Conservation (phyloP, 2,329 filamentous ascomycete species). For the Aureobasidium leucospermi region DNA sequence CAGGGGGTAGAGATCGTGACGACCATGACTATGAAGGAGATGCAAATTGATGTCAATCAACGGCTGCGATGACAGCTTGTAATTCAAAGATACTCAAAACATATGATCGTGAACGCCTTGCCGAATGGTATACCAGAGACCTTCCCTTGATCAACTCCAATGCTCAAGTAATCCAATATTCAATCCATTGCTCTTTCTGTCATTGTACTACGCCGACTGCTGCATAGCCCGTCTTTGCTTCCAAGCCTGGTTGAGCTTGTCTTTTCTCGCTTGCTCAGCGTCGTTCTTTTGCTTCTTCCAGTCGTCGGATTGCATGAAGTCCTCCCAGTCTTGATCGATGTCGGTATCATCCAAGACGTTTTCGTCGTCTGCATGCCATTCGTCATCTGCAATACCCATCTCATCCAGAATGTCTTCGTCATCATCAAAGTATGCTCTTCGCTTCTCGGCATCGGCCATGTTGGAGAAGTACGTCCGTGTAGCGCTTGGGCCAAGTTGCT, state of each 20-base stretch:
- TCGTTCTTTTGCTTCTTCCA: conserved; percentile 5
- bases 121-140: background rate
- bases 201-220: background rate
- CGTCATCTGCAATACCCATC: conserved; percentile 5
- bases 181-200: background rate
- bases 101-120: background rate
- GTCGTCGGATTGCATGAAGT: conserved; percentile 3
- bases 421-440: conserved; percentile 1
- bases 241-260: conserved; percentile 1
- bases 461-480: background rate
- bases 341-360: background rate
- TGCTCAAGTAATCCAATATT: background rate
- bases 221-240: background rate
- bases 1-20: too few species aligned
- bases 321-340: conserved; percentile 7
- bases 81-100: background rate
- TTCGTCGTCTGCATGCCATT: conserved; percentile 10
- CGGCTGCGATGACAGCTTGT: background rate
- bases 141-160: background rate
- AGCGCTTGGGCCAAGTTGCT: background rate
- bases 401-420: conserved; percentile 11
- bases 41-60: too few species aligned
- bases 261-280: background rate
- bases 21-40: background rate
- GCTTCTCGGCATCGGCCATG: background rate